Conservation (phyloP, 768 basidiomycete species). For the Serendipita sp. region DNA sequence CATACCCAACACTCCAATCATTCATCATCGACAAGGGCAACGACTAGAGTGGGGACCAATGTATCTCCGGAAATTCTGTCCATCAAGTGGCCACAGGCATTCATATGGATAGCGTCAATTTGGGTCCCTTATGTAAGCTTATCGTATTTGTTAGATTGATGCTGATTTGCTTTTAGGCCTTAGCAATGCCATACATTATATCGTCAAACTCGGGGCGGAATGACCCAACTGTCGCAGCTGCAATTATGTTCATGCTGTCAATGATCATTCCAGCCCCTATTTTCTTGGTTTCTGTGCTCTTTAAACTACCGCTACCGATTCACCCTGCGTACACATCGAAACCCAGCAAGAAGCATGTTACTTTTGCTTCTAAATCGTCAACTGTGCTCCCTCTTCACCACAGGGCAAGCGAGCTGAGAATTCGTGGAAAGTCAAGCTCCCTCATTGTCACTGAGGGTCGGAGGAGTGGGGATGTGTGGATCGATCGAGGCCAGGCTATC, state of each 20-base stretch:
- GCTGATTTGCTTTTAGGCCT: constrained; percentile 24
- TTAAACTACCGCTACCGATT: constrained; percentile 48
- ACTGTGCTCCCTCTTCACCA: neutral
- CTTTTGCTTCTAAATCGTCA: constrained; percentile 23
- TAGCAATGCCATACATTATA: constrained; percentile 48
- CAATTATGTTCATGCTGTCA: constrained; percentile 43
- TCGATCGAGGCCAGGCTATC: constrained; percentile 54
- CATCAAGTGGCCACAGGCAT: constrained; percentile 21
- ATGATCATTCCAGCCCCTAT: constrained; percentile 54
- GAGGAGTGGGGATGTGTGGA: constrained; percentile 61
- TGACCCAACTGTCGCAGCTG: constrained; percentile 22
- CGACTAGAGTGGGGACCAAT: too few species aligned
- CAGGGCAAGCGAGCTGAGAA: neutral
- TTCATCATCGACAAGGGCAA: neutral
- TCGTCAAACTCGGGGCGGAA: constrained; percentile 26
- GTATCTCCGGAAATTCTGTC: neutral
- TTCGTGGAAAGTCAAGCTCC: neutral
- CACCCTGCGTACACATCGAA: constrained; percentile 28
- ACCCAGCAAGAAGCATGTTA: too few species aligned
- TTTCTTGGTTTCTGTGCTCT: constrained; percentile 42
- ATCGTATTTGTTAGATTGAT: neutral
- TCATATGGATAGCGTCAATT: constrained; percentile 50
- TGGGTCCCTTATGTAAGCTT: constrained; percentile 53
- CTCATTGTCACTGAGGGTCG: constrained; percentile 52
- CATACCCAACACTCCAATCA: neutral